These are phyloP conservation scores for Pleurotus eryngii DNA, from an alignment of 768 basidiomycete species.

Conservation along the genomic window DNA sequence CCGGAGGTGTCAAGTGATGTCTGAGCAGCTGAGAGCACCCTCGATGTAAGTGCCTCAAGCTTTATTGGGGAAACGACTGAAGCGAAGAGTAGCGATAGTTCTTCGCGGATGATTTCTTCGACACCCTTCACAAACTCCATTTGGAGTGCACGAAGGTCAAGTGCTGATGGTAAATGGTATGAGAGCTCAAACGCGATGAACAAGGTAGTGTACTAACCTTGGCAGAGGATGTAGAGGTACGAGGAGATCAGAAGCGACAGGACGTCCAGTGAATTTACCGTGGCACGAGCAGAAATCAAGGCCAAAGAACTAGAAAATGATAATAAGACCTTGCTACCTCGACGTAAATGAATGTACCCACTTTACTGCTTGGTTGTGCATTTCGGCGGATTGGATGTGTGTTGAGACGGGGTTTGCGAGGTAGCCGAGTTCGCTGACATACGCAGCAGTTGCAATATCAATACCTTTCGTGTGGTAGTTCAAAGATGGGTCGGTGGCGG, in stretches of 20 bases:
- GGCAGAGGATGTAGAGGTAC: slow-evolving; percentile 71
- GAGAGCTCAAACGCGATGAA: slow-evolving; percentile 4
- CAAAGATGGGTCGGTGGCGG: slow-evolving; percentile 75
- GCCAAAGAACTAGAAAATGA: slow-evolving; percentile 63
- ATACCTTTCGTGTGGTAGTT: slow-evolving; percentile 85
- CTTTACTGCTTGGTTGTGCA: slow-evolving; percentile 94
- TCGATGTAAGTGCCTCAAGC: slow-evolving; percentile 26
- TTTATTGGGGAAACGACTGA: slow-evolving; percentile 27
- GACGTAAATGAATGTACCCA: slow-evolving; percentile 30
- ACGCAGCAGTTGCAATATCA: slow-evolving; percentile 81
- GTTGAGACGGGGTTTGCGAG: slow-evolving; percentile 84
- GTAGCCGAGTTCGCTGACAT: slow-evolving; percentile 77
- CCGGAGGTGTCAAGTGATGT: slow-evolving; percentile 63
- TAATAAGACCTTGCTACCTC: slow-evolving; percentile 10
- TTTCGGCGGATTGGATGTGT: slow-evolving; percentile 83
- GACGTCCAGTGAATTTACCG: slow-evolving; percentile 74
- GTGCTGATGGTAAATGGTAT: slow-evolving; percentile 33
- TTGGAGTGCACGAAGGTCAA: slow-evolving; percentile 77
- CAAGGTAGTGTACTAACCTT: slow-evolving; percentile 36
- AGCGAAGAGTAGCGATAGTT: slow-evolving; percentile 44
- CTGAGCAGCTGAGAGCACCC: slow-evolving; percentile 39
- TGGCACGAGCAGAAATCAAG: slow-evolving; percentile 78
- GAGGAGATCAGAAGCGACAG: slow-evolving; percentile 70
- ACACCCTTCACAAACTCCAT: slow-evolving; percentile 51
- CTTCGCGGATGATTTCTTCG: slow-evolving; percentile 43